A percentile compares a stretch with the other conserved stretches of the same genome.
These are phyloP conservation scores for Berberis vulgaris DNA, from an alignment of 164 flowering plant genomes.

Conservation along the genomic window DNA sequence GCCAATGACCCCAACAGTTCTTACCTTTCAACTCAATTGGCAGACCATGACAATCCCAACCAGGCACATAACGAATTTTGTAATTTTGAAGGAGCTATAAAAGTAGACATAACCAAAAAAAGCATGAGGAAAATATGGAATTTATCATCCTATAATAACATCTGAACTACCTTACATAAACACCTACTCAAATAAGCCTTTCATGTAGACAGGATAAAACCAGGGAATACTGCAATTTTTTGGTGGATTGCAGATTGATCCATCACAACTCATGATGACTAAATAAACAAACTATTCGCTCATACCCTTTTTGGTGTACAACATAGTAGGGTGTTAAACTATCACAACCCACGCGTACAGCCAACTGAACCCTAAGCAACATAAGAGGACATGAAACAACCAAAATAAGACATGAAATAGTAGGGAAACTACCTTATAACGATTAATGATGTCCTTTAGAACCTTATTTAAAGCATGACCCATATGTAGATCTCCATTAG, in stretches of 20 bases:
- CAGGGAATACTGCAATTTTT: too few relatives aligned
- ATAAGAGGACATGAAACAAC: background rate
- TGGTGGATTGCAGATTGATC: too few relatives aligned
- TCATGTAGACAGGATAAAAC: too few relatives aligned
- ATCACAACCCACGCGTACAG: background rate
- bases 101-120: conserved; percentile 4
- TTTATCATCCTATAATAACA: background rate
- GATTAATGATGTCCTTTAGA: conserved; percentile 90
- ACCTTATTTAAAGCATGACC: conserved; percentile 98
- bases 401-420: background rate
- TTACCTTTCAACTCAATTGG: conserved; percentile 99
- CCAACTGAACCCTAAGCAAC: too few relatives aligned
- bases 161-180: too few relatives aligned
- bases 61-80: conserved; percentile 88
- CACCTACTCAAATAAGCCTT: too few relatives aligned
- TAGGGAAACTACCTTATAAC: conserved; percentile 62
- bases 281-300: too few relatives aligned
- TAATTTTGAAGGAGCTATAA: conserved; percentile 87
- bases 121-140: background rate
- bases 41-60: conserved; percentile 99
- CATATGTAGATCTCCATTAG: conserved; percentile 94
- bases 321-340: background rate
- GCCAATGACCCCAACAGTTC: conserved; percentile 13
- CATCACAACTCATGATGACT: too few relatives aligned
- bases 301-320: background rate